Evolutionary conservation across 495 filamentous ascomycete genomes (phyloP), one percentile per base, ranked within the genome.

Genomic region (Penicillium argentinense): DNA sequence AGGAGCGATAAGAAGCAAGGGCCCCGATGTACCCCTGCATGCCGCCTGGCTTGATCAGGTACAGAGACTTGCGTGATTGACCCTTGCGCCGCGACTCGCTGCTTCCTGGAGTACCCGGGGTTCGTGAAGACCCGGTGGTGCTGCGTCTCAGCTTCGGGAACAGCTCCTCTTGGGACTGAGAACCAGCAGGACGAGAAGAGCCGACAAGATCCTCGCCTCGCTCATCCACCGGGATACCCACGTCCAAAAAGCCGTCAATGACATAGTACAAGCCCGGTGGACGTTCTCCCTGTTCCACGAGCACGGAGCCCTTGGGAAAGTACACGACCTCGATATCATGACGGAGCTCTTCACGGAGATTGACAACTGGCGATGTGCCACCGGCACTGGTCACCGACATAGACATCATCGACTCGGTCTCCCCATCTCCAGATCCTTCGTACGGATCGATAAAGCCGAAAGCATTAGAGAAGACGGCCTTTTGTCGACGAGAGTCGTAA

Each of bases 211-310:
- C 69, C 18, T 69, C 61, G 40, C 59, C 76, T 19, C 72, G 73
- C 3, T 81, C 80, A 37, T 80, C 78, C 0, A 73, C 62, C 1
- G 88, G 83, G 27, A 90, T 80, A 43, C 89, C 89, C 14, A 96
- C 91, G 63, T 98, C 95, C 18, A 98, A 70, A 50, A 98, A 98
- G 3, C 93, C 93, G 64, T 98, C 93, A 41, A 98, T 87, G 9
- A 98, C 93, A 64, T 97, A 98, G 69, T 98, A 98, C 8, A 98
- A 73, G 1, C 93, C 93, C 0, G 95, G 95, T 55, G 95, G 95
- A 13, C 95, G 79, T 69, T 98, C 93, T 0, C 93, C 91, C 63
- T 97, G 91, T 54, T 98, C 93, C 0, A 98, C 92, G n/a, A 98
- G 76, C 5, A 98, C 87, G 6, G 93, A 91, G 3, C 87, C 91